phyloP scores from a whole-genome alignment of 192 early-diverging fungal species.

The Coemansia sp. region DNA sequence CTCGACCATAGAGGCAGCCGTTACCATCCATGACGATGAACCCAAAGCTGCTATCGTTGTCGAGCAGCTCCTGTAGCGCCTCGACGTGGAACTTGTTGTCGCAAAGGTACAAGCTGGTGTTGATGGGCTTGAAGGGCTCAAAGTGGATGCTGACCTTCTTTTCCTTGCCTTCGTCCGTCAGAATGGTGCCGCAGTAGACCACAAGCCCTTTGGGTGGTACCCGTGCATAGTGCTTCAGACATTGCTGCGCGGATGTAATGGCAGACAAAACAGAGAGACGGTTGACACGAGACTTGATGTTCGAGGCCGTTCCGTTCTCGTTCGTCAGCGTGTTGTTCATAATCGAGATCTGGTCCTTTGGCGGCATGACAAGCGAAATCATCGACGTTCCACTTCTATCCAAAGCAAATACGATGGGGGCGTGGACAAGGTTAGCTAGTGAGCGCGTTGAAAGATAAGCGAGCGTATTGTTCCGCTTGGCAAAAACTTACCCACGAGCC shows the following conservation, averaged over 20 bases:
- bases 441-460: background rate
- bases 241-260: constrained; percentile 97
- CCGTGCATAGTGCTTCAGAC: constrained; percentile 92
- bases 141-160: constrained; percentile 99
- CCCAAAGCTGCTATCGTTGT: constrained; percentile 94
- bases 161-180: constrained; percentile 99
- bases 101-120: constrained; percentile 96
- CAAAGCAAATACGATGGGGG: background rate
- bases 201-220: constrained; percentile 96
- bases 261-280: constrained; percentile 94
- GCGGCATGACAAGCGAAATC: constrained; percentile 97
- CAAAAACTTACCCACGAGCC: constrained; percentile 80
- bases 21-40: constrained; percentile 99
- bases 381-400: constrained; percentile 95
- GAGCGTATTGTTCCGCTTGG: background rate
- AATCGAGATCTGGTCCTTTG: constrained; percentile 90
- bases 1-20: constrained; percentile 91
- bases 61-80: constrained; percentile 87
- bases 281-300: constrained; percentile 99
- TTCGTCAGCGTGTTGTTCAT: constrained; percentile 93
- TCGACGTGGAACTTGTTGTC: constrained; percentile 99
- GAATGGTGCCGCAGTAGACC: constrained; percentile 92
- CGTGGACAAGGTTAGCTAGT: background rate
- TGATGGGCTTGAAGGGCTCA: constrained; percentile 99
- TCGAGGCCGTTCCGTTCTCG: constrained; percentile 99